Evolutionary conservation across 129 eudicot species (phyloP).

Genomic region (Centrapalus pauciflorus): DNA sequence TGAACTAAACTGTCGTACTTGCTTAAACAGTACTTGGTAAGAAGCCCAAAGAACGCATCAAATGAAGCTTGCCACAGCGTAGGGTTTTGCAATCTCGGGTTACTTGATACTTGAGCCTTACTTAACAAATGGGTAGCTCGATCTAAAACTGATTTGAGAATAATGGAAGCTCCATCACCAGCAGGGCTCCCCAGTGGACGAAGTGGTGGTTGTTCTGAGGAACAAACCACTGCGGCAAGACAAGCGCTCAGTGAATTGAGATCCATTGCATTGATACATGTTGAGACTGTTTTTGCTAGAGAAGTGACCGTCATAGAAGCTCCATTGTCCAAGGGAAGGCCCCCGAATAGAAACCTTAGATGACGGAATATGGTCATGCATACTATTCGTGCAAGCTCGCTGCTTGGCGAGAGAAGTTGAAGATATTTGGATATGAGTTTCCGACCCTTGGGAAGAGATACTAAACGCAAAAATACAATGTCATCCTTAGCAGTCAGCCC

Average conservation of each 20-base stretch:
- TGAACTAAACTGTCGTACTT: slow-evolving; percentile 85
- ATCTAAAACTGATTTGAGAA: slow-evolving; percentile 71
- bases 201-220: slow-evolving; percentile 94
- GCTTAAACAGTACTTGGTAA: slow-evolving; percentile 75
- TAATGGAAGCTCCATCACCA: slow-evolving; percentile 81
- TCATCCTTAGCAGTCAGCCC: slow-evolving; percentile 77
- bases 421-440: slow-evolving; percentile 71
- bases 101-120: slow-evolving; percentile 23
- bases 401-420: slow-evolving; percentile 62
- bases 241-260: slow-evolving; percentile 89
- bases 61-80: slow-evolving; percentile 96
- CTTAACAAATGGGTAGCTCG: slow-evolving; percentile 58
- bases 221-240: slow-evolving; percentile 97
- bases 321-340: slow-evolving; percentile 57
- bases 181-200: slow-evolving; percentile 86
- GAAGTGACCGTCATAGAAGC: slow-evolving; percentile 38
- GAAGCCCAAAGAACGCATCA: slow-evolving; percentile 74
- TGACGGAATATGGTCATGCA: slow-evolving; percentile 97
- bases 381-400: slow-evolving; percentile 84
- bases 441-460: slow-evolving; percentile 79
- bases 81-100: slow-evolving; percentile 47
- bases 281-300: slow-evolving; percentile 53
- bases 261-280: slow-evolving; percentile 75
- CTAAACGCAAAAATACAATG: slow-evolving; percentile 64
- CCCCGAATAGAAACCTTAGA: slow-evolving; percentile 74